Evolutionary conservation across 306 rosid genomes (phyloP), one percentile per base, ranked within the genome.

Genomic region (Quercus glauca): DNA sequence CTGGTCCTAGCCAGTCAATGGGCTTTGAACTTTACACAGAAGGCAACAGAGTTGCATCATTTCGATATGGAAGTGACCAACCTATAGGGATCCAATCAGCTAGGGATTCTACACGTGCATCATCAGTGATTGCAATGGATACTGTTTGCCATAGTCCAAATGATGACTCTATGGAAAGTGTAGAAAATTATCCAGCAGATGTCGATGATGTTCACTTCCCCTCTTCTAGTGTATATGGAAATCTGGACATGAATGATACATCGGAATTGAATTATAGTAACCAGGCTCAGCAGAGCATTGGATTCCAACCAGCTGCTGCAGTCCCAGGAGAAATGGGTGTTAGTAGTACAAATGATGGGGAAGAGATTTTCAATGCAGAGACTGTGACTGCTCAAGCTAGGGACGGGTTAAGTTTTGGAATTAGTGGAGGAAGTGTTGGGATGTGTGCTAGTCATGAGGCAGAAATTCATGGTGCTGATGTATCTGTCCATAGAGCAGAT

Each of bases 401-500:
- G 77, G 99, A 93, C 82, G 97, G 93, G 80, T 51, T 91, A 77
- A 96, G 99, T 88, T 88, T 93, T 59, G 99, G 99, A 78, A 83
- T 96, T 73, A 96, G 99, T 79, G 99, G 96, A 58, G 99, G 99
- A 56, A 96, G 99, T 87, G 97, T 90, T 69, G 99, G 99, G 75
- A 96, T 96, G 94, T 96, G 99, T 84, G 98, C 98, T 73, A 96
- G 99, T 85, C 97, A 96, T 81, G 99, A 93, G 85, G 99, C 98
- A 85, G 99, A 96, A 85, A 93, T 96, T 74, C 99, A 88, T 11
- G 99, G 99, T 60, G 92, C 96, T 68, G 98, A 93, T 83, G 83
- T 87, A 82, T 91, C 97, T 75, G 98, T 90, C 74, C 99, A 93
- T 86, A 90, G 97, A 91, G 88, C 97, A 57, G 87, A 85, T 79